Evolutionary conservation across 768 basidiomycete genomes (phyloP), one percentile per base, ranked within the genome.

Genomic region (Pleurotus platypus): DNA sequence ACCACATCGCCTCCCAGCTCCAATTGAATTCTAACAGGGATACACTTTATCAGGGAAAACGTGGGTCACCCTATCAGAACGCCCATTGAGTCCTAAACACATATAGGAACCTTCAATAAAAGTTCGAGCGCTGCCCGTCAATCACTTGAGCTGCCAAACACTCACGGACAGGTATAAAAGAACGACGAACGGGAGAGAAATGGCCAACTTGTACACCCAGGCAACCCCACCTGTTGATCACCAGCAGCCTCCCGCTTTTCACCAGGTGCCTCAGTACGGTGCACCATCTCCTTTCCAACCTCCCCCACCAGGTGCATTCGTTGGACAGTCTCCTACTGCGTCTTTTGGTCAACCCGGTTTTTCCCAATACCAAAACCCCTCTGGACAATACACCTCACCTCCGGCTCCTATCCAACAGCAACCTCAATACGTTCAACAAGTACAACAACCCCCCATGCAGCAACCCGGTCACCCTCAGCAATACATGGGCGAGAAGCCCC

Each of bases 121-220:
- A 11, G 11, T 35, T 35, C 1, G 30, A 35, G 30, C 30, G 30
- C 30, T 35, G 30, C 30, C 30, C 30, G 30, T 35, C 30, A 35
- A 35, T 35, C 30, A 35, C 30, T 35, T 35, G 30, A 35, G 30
- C 30, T 35, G 30, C 30, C 30, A 35, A 35, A 35, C 11, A 35
- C 30, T 8, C 11, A 11, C 30, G 30, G 30, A 35, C 30, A 9
- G 30, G 9, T 3, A 35, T 35, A 35, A 35, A 35, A 35, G 30
- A 35, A 3, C 30, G 30, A 9, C 30, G 7, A 35, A 35, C 30
- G 30, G 9, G 30, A 8, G 30, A 35, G 30, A 30, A 38, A 51
- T 51, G 49, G 30, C 51, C 38, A 54, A 54, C 39, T 54, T 54
- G 51, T 54, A 54, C 51, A 54, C 51, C 51, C 51, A 54, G 39